These are phyloP conservation scores for Fusarium sp. DNA, from an alignment of 2,329 filamentous ascomycete genomes.

Conservation along the genomic window DNA sequence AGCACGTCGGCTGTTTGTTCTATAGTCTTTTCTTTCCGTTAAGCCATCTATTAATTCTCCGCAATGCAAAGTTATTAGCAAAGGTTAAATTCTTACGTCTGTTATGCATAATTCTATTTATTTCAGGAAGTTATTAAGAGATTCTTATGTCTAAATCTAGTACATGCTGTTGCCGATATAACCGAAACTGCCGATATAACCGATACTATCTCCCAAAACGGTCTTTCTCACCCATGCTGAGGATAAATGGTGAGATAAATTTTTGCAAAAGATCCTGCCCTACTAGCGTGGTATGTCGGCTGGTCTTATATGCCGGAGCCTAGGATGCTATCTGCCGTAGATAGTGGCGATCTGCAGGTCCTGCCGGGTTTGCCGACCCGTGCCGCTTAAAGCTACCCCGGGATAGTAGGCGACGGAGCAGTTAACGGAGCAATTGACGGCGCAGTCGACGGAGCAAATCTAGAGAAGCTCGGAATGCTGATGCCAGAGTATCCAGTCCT, in stretches of 20 bases:
- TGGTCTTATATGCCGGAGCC: neutral
- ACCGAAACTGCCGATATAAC: neutral
- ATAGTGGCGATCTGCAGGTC: neutral
- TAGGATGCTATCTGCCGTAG: neutral
- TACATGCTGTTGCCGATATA: neutral
- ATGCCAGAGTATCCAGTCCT: neutral
- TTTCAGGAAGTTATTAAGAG: too few relatives aligned
- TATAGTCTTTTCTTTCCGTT: too few relatives aligned
- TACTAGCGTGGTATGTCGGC: neutral
- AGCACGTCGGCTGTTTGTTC: too few relatives aligned
- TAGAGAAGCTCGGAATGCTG: neutral
- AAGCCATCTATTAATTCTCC: too few relatives aligned
- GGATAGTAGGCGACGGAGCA: too few relatives aligned
- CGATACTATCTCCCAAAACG: neutral
- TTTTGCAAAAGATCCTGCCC: too few relatives aligned
- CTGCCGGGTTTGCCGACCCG: neutral
- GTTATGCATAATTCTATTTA: too few relatives aligned
- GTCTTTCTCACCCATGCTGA: neutral
- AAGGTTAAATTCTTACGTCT: too few relatives aligned
- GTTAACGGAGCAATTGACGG: neutral
- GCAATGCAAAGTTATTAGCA: too few relatives aligned
- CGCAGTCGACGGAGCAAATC: neutral
- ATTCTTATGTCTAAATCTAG: too few relatives aligned
- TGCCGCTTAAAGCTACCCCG: neutral
- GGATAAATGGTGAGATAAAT: neutral